Conservation (phyloP, 1,284 basidiomycete genomes). For the Hypsizygus ulmarius region DNA sequence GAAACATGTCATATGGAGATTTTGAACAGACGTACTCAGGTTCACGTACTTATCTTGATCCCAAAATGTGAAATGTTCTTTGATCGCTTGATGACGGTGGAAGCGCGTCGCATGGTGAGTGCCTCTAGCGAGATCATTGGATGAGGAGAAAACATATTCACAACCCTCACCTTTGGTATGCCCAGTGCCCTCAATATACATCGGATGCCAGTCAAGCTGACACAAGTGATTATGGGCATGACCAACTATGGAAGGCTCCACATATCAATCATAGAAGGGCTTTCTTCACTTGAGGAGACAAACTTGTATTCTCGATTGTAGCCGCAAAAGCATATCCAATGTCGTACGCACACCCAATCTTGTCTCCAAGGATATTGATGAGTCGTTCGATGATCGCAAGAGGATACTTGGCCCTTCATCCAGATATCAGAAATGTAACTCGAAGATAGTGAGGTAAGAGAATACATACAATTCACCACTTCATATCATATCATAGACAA, state of each 20-base stretch:
- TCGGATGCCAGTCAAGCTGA: slow-evolving; percentile 31
- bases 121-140: slow-evolving; percentile 25
- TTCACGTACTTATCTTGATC: slow-evolving; percentile 8
- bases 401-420: slow-evolving; percentile 34
- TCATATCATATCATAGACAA: slow-evolving; percentile 21
- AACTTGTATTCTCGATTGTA: slow-evolving; percentile 16
- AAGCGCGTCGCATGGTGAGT: slow-evolving; percentile 20
- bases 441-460: background rate
- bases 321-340: slow-evolving; percentile 24
- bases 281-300: slow-evolving; percentile 11
- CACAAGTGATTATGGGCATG: slow-evolving; percentile 34
- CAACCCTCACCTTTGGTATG: slow-evolving; percentile 33
- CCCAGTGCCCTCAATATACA: slow-evolving; percentile 29
- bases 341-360: slow-evolving; percentile 28
- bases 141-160: slow-evolving; percentile 28
- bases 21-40: slow-evolving; percentile 1
- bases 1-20: background rate
- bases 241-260: slow-evolving; percentile 34
- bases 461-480: slow-evolving; percentile 24
- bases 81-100: slow-evolving; percentile 20
- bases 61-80: slow-evolving; percentile 10
- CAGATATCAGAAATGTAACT: background rate
- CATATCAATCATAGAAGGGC: slow-evolving; percentile 20
- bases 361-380: slow-evolving; percentile 22
- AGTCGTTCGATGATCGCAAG: slow-evolving; percentile 27